Evolutionary conservation across 129 eudicot genomes (phyloP), one percentile per base, ranked within the genome.

Genomic region (Flaveria sonorensis): DNA sequence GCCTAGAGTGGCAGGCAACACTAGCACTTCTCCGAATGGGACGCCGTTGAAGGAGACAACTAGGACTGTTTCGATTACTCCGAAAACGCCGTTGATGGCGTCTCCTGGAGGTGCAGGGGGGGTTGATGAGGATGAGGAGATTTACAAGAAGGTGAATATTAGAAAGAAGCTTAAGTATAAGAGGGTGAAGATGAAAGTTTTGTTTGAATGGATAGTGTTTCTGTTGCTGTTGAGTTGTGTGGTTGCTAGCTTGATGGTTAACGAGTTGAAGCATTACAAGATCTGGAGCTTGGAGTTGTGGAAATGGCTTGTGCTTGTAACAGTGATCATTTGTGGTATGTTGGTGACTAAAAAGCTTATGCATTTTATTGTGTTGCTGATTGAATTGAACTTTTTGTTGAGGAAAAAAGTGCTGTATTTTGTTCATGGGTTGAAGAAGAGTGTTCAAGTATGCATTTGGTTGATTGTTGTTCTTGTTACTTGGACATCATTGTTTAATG

Each of bases 331-430:
- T 83, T 84, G 87, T 56, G 98, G 98, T 55, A 68, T 87, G 86
- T 76, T 93, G 63, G 73, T 93, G 9, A 83, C 97, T 15, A 69
- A 80, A 21, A 91, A 97, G 97, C 82, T 86, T 64, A 84, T 89
- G 81, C 91, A 83, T 79, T 81, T 91, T 40, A 64, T 89, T 56
- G 98, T 91, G 42, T 77, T 93, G 70, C 68, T 89, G 80, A 89
- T 93, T 50, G 98, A 93, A 79, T 72, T 88, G 74, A 91, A 93
- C 74, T 93, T 80, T 71, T 73, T 93, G 85, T 81, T 93, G 75
- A 89, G 82, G 56, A 91, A 87, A 84, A 90, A 93, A 78, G 97
- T 93, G 79, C 75, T 93, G 36, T 93, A 93, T 78, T 93, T 91
- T 45, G 92, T 89, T 55, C 86, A 87, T 51, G 96, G 93, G 74